These are phyloP conservation scores for Neonectria coccinea DNA, from an alignment of 2,329 filamentous ascomycete species.

Conservation along the genomic window DNA sequence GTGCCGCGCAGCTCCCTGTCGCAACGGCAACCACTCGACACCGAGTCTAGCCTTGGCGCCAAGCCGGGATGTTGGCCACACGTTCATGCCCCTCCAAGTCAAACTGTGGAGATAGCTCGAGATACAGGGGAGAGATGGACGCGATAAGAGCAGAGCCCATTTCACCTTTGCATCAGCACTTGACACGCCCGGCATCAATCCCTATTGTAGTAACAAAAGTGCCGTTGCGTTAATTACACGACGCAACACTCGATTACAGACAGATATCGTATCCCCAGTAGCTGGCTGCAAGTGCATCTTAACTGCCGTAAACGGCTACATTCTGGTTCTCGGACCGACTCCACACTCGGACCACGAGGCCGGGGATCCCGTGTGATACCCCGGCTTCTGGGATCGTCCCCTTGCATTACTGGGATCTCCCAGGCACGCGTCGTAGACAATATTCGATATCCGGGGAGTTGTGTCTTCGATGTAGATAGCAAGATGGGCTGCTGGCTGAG, in stretches of 20 bases:
- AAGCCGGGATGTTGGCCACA: neutral
- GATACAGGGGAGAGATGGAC: neutral
- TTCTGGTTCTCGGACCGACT: neutral
- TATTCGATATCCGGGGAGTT: neutral
- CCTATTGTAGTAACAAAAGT: neutral
- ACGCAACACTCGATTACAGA: neutral
- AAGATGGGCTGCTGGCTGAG: neutral
- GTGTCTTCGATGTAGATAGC: neutral
- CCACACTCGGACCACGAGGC: neutral
- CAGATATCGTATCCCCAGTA: neutral
- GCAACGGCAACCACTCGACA: neutral
- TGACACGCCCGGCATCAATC: neutral
- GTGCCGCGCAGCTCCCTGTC: neutral
- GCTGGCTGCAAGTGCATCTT: slow-evolving; percentile 1
- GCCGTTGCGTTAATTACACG: neutral
- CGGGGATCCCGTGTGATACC: neutral
- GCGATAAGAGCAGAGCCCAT: neutral
- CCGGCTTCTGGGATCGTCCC: neutral
- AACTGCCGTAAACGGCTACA: slow-evolving; percentile 3
- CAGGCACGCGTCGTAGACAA: neutral
- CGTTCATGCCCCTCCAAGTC: neutral
- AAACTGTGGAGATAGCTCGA: neutral
- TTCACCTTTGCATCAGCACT: neutral
- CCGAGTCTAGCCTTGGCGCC: neutral
- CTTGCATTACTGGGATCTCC: neutral